phyloP scores from a whole-genome alignment of 805 yeast genomes.

The Candida taoyuanica region DNA sequence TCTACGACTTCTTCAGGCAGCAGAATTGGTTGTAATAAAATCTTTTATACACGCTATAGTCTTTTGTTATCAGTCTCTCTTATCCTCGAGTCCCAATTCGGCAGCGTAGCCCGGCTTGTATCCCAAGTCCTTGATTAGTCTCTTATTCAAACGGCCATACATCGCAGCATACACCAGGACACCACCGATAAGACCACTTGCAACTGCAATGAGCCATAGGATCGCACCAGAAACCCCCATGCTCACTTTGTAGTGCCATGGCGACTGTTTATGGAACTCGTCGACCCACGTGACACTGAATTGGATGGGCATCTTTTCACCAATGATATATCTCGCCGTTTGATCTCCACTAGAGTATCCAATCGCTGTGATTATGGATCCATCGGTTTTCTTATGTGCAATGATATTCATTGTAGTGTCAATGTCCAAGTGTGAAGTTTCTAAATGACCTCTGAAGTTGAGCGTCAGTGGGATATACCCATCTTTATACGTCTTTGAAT shows the following conservation, averaged over 20 bases:
- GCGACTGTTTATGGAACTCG: slow-evolving; percentile 10
- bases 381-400: slow-evolving; percentile 32
- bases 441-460: slow-evolving; percentile 61
- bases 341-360: slow-evolving; percentile 52
- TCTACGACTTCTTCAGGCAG: slow-evolving; percentile 87
- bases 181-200: slow-evolving; percentile 8
- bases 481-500: slow-evolving; percentile 33
- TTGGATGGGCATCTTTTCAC: slow-evolving; percentile 52
- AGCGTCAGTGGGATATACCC: slow-evolving; percentile 54
- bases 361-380: slow-evolving; percentile 43
- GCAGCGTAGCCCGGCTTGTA: slow-evolving; percentile 18
- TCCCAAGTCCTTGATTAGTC: slow-evolving; percentile 17
- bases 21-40: slow-evolving; percentile 78
- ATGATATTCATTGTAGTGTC: slow-evolving; percentile 54
- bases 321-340: slow-evolving; percentile 59
- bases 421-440: slow-evolving; percentile 63
- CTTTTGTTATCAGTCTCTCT: slow-evolving; percentile 13
- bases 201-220: slow-evolving; percentile 1
- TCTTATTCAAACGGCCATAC: slow-evolving; percentile 19
- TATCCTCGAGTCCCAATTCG: slow-evolving; percentile 20
- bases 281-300: slow-evolving; percentile 57
- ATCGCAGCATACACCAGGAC: slow-evolving; percentile 11
- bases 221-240: slow-evolving; percentile 5
- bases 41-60: too few species aligned
- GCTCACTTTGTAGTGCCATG: slow-evolving; percentile 12